Conservation (phyloP, 2,329 filamentous ascomycete species). For the Pseudonectria foliicola region DNA sequence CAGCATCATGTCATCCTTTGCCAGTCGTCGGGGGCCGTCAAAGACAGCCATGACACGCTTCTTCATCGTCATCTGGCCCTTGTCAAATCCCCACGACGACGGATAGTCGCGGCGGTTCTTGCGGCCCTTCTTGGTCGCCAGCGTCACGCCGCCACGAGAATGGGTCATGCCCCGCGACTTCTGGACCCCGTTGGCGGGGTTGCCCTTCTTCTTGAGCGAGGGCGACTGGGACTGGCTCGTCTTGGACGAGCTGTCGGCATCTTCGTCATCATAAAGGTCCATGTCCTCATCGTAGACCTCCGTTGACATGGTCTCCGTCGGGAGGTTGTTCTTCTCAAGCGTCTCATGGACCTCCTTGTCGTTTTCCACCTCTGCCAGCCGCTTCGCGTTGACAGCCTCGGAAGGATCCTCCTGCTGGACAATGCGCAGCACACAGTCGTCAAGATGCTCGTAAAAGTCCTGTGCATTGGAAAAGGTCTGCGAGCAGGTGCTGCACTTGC, state of each 20-base stretch:
- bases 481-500: slow-evolving; percentile 93
- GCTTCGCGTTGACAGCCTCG: slow-evolving; percentile 61
- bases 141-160: slow-evolving; percentile 64
- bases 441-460: slow-evolving; percentile 97
- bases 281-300: slow-evolving; percentile 49
- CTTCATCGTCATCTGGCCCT: slow-evolving; percentile 96
- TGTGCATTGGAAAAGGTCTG: slow-evolving; percentile 87
- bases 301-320: slow-evolving; percentile 32
- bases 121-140: slow-evolving; percentile 57
- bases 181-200: slow-evolving; percentile 50
- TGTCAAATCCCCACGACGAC: slow-evolving; percentile 84
- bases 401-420: slow-evolving; percentile 65
- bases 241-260: slow-evolving; percentile 40
- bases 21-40: slow-evolving; percentile 77
- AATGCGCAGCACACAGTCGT: slow-evolving; percentile 64
- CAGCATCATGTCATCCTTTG: slow-evolving; percentile 99
- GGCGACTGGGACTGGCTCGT: slow-evolving; percentile 31
- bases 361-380: slow-evolving; percentile 58
- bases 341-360: slow-evolving; percentile 56
- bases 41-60: slow-evolving; percentile 93
- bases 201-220: slow-evolving; percentile 48
- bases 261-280: slow-evolving; percentile 47
- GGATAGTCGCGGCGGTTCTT: slow-evolving; percentile 94
- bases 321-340: slow-evolving; percentile 56
- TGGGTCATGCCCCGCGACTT: slow-evolving; percentile 69